These are phyloP conservation scores for Xerocomus minutiporus DNA, from an alignment of 1,284 basidiomycete species.

Conservation along the genomic window DNA sequence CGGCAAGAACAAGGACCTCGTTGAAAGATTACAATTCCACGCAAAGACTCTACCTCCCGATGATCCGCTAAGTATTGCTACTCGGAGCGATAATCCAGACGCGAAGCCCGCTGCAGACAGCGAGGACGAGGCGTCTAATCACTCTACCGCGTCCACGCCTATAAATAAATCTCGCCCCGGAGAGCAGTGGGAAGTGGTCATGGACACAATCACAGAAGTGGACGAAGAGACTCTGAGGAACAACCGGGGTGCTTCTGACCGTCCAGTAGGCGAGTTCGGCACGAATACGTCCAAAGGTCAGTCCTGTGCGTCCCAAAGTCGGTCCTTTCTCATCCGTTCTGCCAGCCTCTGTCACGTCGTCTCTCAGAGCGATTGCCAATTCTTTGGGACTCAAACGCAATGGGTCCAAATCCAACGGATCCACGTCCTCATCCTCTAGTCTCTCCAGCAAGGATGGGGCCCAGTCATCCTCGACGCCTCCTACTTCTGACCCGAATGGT, in stretches of 20 bases:
- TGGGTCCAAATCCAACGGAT: constrained; percentile 30
- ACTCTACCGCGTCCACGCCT: constrained; percentile 17
- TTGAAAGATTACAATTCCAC: constrained; percentile 61
- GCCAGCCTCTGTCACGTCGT: constrained; percentile 52
- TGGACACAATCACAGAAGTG: constrained; percentile 66
- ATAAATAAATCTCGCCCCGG: constrained; percentile 47
- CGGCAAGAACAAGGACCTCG: constrained; percentile 71
- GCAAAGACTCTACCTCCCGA: constrained; percentile 55
- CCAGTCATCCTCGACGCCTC: constrained; percentile 49
- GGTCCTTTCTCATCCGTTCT: constrained; percentile 11
- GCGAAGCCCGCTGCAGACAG: constrained; percentile 19
- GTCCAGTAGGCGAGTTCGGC: constrained; percentile 59
- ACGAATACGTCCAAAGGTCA: constrained; percentile 59
- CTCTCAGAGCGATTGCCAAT: constrained; percentile 63
- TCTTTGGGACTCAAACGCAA: constrained; percentile 64
- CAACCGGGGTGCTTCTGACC: constrained; percentile 21
- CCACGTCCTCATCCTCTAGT: constrained; percentile 25
- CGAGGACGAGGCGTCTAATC: constrained; percentile 32
- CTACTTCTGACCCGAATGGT: constrained; percentile 32
- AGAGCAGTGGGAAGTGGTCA: constrained; percentile 73
- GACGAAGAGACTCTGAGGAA: constrained; percentile 42
- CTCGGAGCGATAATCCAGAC: constrained; percentile 40
- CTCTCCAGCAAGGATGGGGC: constrained; percentile 16
- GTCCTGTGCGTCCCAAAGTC: constrained; percentile 21
- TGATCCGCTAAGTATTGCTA: constrained; percentile 47